A percentile compares a stretch with the other conserved stretches of the same genome.
These are phyloP conservation scores for Globisporangium polare DNA, from an alignment of 352 stramenopile species.

Conservation along the genomic window DNA sequence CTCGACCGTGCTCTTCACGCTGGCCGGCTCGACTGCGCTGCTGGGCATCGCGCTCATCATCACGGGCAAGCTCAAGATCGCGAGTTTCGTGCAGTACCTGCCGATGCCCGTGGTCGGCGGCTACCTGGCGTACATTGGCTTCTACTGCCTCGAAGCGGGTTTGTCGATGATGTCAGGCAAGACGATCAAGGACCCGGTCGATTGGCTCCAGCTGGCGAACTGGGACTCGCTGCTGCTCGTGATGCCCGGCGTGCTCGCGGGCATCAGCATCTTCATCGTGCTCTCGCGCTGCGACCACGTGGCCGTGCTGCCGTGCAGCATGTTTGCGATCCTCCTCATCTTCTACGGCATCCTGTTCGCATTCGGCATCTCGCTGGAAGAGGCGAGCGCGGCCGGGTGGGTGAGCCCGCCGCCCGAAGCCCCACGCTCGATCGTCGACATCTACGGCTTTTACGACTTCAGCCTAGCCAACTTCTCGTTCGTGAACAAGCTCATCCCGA, in stretches of 20 bases:
- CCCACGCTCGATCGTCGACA: slow-evolving; percentile 57
- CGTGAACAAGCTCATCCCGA: slow-evolving; percentile 75
- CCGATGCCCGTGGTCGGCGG: slow-evolving; percentile 97
- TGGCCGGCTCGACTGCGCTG: slow-evolving; percentile 89
- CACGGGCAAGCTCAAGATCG: slow-evolving; percentile 93
- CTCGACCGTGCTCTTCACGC: slow-evolving; percentile 92
- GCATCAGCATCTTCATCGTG: slow-evolving; percentile 81
- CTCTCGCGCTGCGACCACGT: slow-evolving; percentile 81
- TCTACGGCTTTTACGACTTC: slow-evolving; percentile 82
- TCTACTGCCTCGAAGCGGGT: slow-evolving; percentile 82
- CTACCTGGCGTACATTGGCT: slow-evolving; percentile 98
- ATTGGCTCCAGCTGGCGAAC: slow-evolving; percentile 85
- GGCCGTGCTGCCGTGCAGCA: slow-evolving; percentile 79
- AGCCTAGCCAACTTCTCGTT: slow-evolving; percentile 54
- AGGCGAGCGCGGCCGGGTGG: slow-evolving; percentile 91
- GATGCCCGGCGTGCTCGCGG: slow-evolving; percentile 80
- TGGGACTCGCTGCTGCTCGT: slow-evolving; percentile 76
- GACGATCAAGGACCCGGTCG: slow-evolving; percentile 83
- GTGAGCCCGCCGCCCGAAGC: slow-evolving; percentile 74
- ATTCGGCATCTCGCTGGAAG: slow-evolving; percentile 72
- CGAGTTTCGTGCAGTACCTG: slow-evolving; percentile 96
- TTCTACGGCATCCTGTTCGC: slow-evolving; percentile 83
- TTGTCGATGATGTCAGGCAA: slow-evolving; percentile 88
- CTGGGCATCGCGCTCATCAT: slow-evolving; percentile 93
- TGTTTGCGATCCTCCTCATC: slow-evolving; percentile 84